Percentiles rank a stretch among this genome's conserved stretches.
These are phyloP conservation scores for Gentiana dahurica DNA, from an alignment of 257 asterid genomes.

Conservation along the genomic window DNA sequence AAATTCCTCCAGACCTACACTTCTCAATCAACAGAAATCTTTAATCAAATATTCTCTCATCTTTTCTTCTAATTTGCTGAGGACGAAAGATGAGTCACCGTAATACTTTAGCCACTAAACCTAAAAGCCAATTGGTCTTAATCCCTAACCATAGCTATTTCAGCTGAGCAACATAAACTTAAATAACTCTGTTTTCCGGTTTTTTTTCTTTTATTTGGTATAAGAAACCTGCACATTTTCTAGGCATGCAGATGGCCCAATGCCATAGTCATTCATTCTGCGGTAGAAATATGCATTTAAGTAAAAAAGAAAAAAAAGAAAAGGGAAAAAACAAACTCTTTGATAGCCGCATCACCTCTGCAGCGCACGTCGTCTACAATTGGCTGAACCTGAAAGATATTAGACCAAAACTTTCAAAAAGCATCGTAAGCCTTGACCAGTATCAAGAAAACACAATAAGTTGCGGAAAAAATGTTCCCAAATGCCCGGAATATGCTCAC, in stretches of 20 bases:
- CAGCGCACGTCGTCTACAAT: slow-evolving; percentile 78
- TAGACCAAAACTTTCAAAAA: slow-evolving; percentile 8
- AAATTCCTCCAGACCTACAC: no score
- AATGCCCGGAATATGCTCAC: slow-evolving; percentile 35
- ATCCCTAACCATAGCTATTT: no score
- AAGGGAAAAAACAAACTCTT: slow-evolving; percentile 55
- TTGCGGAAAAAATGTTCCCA: neutral
- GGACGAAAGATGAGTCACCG: no score
- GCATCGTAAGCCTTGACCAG: neutral
- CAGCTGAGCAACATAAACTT: no score
- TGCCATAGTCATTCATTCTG: neutral
- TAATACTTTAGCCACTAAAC: no score
- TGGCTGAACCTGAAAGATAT: slow-evolving; percentile 69
- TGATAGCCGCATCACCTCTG: slow-evolving; percentile 88
- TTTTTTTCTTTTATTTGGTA: neutral
- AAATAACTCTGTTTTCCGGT: neutral
- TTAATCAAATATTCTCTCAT: no score
- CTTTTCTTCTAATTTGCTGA: no score
- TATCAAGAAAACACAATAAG: neutral
- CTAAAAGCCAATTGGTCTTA: no score
- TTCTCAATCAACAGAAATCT: no score
- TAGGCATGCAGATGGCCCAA: neutral
- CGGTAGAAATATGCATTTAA: neutral
- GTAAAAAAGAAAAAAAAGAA: slow-evolving; percentile 7
- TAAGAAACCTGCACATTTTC: neutral